A percentile compares a stretch with the other conserved stretches of the same genome.
phyloP scores from a whole-genome alignment of 2,329 filamentous ascomycete genomes.

The Diaporthe sp. region DNA sequence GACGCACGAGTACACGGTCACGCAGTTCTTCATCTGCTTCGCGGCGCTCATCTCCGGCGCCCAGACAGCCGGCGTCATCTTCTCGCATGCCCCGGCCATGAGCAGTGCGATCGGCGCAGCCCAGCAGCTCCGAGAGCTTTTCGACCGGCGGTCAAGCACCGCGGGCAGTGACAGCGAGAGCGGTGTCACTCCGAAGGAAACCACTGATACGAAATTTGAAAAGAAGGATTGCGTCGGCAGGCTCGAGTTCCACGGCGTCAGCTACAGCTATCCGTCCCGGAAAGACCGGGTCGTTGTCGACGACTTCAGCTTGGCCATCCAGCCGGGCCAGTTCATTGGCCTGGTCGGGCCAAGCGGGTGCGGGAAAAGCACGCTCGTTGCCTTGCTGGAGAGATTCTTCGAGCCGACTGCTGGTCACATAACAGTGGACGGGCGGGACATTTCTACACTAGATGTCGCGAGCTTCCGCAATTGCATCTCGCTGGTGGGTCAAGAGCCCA shows the following conservation, averaged over 20 bases:
- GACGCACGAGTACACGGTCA: slow-evolving; percentile 77
- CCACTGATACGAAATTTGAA: too few relatives aligned
- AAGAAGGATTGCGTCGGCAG: too few relatives aligned
- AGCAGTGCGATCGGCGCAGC: slow-evolving; percentile 91
- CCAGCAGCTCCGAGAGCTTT: slow-evolving; percentile 81
- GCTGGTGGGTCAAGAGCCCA: slow-evolving; percentile 94
- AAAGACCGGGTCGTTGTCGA: slow-evolving; percentile 93
- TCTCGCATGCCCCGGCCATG: slow-evolving; percentile 92
- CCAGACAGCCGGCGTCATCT: slow-evolving; percentile 90
- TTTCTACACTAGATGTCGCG: slow-evolving; percentile 84
- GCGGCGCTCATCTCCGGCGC: slow-evolving; percentile 89
- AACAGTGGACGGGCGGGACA: slow-evolving; percentile 85
- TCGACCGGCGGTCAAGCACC: slow-evolving; percentile 84
- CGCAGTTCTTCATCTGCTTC: slow-evolving; percentile 95
- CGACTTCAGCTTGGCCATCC: slow-evolving; percentile 80
- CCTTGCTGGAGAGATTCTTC: slow-evolving; percentile 93
- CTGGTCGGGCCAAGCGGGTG: slow-evolving; percentile 95
- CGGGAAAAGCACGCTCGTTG: slow-evolving; percentile 94
- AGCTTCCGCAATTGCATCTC: slow-evolving; percentile 88
- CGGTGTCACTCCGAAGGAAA: slow-evolving; percentile 75
- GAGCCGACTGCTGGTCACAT: slow-evolving; percentile 86
- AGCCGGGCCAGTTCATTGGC: slow-evolving; percentile 86
- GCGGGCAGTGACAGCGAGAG: slow-evolving; percentile 84
- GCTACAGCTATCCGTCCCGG: slow-evolving; percentile 93
- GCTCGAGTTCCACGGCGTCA: slow-evolving; percentile 94